Base-by-base conservation (phyloP, 306 rosid genomes). In the Quercus berberidifolia region DNA sequence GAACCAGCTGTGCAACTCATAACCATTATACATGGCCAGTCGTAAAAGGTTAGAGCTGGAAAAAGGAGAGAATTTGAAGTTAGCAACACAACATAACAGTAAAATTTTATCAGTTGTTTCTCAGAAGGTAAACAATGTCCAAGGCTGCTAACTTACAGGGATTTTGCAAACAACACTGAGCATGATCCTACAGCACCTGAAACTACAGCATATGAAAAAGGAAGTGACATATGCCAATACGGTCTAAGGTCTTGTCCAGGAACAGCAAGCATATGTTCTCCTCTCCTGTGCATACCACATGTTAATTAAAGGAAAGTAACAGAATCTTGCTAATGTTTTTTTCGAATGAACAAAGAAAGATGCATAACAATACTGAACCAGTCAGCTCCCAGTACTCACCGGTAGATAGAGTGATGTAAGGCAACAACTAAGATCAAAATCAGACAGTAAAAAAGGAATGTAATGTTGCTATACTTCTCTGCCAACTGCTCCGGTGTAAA, bases 131-230 rank as follows among this genome's bases (percentile, higher is more conserved):
- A 57, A 78, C 14, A 5, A 80, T 69, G 73, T 57, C 80, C 63
- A 23, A 74, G 88, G 78, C 41, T 76, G 84, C 64, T 33, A 72
- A 86, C 97, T 90, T 89, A 95, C 99, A 95, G 98, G 33, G 99
- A 95, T 88, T 95, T 95, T 60, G 99, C 99, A 81, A 95, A 95
- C 88, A 95, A 86, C 71, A 95, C 99, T 17, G 99, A 95, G 88
- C 97, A 93, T 68, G 99, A 95, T 74, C 99, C 99, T 80, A 95
- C 88, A 74, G 96, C 98, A 81, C 99, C 99, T 67, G 99, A 95
- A 84, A 95, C 99, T 84, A 93, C 79, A 75, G 99, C 99, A 82
- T 91, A 95, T 35, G 99, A 95, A 83, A 93, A 95, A 46, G 99
- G 99, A 70, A 95, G 90, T 35, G 90, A 80, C 96, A 88, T 93